Conservation (phyloP, 441 rosid genomes). For the Adansonia madagascariensis region DNA sequence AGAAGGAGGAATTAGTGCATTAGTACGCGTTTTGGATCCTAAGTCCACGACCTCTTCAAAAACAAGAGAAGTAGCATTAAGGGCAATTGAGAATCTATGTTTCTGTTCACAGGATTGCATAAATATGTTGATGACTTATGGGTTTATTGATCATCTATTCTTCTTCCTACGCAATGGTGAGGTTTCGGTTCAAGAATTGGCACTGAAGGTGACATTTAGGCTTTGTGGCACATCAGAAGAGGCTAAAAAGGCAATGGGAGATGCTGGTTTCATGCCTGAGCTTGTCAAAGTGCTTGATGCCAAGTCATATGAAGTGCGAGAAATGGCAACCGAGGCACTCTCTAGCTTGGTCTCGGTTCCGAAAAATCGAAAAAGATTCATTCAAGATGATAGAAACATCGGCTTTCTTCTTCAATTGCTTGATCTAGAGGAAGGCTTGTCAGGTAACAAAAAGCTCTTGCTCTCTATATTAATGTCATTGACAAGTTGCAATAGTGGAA, state of each 20-base stretch:
- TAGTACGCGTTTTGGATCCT: constrained; percentile 67
- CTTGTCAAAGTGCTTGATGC: constrained; percentile 74
- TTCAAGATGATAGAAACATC: constrained; percentile 68
- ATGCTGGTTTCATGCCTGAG: constrained; percentile 81
- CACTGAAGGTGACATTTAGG: constrained; percentile 68
- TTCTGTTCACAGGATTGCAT: constrained; percentile 53
- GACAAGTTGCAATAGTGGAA: constrained; percentile 68
- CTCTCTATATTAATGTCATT: constrained; percentile 73
- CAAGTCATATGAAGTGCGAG: constrained; percentile 75
- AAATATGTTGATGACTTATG: constrained; percentile 48
- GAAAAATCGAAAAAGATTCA: constrained; percentile 67
- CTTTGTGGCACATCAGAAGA: constrained; percentile 71
- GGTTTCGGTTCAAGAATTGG: constrained; percentile 72
- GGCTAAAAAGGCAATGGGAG: constrained; percentile 70
- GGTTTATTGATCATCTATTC: constrained; percentile 65
- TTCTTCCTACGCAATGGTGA: constrained; percentile 66
- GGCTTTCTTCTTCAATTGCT: constrained; percentile 66
- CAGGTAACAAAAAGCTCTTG: constrained; percentile 60
- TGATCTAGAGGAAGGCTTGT: constrained; percentile 62
- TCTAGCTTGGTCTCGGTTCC: constrained; percentile 61
- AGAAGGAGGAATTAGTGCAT: constrained; percentile 68
- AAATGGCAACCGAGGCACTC: constrained; percentile 79
- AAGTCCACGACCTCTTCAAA: constrained; percentile 49
- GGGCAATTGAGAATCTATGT: constrained; percentile 72
- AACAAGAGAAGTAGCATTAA: constrained; percentile 62